These are phyloP conservation scores for Pseudogymnoascus sp. DNA, from an alignment of 2,329 filamentous ascomycete genomes.

Conservation along the genomic window DNA sequence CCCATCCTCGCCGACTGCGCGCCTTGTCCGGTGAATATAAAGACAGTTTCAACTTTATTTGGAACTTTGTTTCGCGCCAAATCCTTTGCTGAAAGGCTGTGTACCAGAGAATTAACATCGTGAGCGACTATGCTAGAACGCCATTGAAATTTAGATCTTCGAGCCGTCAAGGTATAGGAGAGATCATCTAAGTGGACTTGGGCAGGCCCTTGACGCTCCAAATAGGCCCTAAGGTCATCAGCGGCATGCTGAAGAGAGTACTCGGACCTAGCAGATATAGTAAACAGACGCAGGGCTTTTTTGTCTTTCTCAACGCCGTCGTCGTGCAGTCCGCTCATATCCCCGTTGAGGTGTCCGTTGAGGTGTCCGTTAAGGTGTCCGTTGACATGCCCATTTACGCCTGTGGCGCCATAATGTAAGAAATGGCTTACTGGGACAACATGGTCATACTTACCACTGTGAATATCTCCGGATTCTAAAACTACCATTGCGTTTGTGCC, in stretches of 20 bases:
- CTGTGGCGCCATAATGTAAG: background rate
- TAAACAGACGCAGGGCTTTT: background rate
- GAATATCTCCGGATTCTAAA: background rate
- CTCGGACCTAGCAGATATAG: background rate
- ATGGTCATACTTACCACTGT: background rate
- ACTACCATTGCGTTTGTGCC: slow-evolving; percentile 38
- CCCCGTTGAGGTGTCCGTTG: background rate
- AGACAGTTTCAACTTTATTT: background rate
- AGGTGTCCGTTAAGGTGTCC: background rate
- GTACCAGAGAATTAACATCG: background rate
- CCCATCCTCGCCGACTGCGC: slow-evolving; percentile 21
- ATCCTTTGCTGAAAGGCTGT: background rate
- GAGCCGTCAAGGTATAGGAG: background rate
- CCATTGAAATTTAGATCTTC: background rate
- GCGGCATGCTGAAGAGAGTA: background rate
- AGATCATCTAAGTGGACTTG: background rate
- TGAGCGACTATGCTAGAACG: background rate
- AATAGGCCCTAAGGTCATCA: background rate
- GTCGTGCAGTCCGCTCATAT: background rate
- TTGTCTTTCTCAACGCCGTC: background rate
- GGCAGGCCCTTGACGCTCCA: background rate
- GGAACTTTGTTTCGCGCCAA: background rate
- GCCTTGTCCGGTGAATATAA: slow-evolving; percentile 21
- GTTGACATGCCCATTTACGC: background rate
- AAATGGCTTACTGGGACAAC: background rate